Evolutionary conservation across 371 early-diverging fungal species (phyloP).

Genomic region (Blakeslea trispora): DNA sequence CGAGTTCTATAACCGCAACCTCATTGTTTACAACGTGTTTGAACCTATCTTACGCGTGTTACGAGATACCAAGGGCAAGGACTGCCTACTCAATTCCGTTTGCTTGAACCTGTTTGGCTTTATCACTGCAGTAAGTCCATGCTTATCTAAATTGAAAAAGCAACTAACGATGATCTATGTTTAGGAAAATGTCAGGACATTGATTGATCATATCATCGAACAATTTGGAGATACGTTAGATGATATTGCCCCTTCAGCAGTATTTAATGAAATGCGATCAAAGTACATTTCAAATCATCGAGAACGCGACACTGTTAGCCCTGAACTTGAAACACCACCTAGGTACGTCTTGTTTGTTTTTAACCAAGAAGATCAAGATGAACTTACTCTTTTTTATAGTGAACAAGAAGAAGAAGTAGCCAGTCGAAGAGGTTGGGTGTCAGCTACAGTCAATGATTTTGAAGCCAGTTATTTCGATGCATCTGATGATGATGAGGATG

Average conservation of each 20-base stretch:
- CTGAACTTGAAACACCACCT: no score
- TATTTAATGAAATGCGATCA: constrained; percentile 56
- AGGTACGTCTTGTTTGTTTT: no score
- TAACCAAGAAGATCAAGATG: no score
- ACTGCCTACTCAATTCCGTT: constrained; percentile 87
- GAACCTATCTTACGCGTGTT: constrained; percentile 69
- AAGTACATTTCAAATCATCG: constrained; percentile 63
- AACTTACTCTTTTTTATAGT: no score
- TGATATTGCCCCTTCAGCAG: constrained; percentile 62
- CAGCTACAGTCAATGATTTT: constrained; percentile 64
- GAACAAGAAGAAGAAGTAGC: constrained; percentile 21
- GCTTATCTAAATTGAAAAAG: no score
- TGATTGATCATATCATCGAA: constrained; percentile 75
- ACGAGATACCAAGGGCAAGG: constrained; percentile 61
- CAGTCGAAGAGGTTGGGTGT: constrained; percentile 19
- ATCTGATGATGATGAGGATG: constrained; percentile 70
- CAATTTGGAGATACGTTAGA: constrained; percentile 63
- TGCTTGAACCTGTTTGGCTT: constrained; percentile 85
- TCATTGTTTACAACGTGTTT: constrained; percentile 68
- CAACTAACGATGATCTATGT: no score
- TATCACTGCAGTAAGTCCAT: no score
- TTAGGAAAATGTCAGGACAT: constrained; percentile 66
- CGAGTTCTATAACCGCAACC: constrained; percentile 74
- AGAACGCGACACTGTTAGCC: background rate
- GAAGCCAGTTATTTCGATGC: constrained; percentile 89